A percentile compares a stretch with the other conserved stretches of the same genome.
Evolutionary conservation across 768 basidiomycete genomes (phyloP).

Genomic region (Boletellus sp.): DNA sequence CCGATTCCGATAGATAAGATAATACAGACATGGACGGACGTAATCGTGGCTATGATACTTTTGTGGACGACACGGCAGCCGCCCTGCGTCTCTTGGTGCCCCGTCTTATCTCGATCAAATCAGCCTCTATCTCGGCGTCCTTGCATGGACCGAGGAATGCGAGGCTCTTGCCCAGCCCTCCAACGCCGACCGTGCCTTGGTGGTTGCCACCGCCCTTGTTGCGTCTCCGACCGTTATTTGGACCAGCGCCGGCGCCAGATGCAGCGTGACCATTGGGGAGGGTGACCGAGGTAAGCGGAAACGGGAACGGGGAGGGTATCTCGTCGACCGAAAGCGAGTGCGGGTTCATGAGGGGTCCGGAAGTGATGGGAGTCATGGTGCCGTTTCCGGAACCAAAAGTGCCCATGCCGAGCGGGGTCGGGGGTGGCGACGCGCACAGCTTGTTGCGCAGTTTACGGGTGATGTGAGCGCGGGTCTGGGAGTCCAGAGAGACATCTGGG

Average conservation of each 20-base stretch:
- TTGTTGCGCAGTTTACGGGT: conserved; percentile 85
- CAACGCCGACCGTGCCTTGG: conserved; percentile 50
- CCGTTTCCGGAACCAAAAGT: conserved; percentile 36
- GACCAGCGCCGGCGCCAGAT: conserved; percentile 35
- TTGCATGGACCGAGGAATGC: conserved; percentile 52
- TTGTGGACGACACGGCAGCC: conserved; percentile 30
- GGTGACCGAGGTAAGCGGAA: conserved; percentile 61
- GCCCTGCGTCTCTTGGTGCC: conserved; percentile 57
- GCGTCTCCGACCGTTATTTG: conserved; percentile 42
- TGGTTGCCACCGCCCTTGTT: conserved; percentile 54
- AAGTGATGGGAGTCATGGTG: conserved; percentile 54
- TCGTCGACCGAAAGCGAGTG: conserved; percentile 85
- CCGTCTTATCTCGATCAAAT: conserved; percentile 74
- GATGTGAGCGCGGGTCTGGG: conserved; percentile 73
- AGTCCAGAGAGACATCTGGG: conserved; percentile 70
- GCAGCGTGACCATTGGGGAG: conserved; percentile 34
- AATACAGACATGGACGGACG: conserved; percentile 12
- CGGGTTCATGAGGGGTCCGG: conserved; percentile 71
- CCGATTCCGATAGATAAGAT: conserved; percentile 31
- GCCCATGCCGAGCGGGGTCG: conserved; percentile 56
- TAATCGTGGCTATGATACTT: conserved; percentile 23
- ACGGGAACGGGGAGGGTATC: conserved; percentile 80
- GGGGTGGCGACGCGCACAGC: conserved; percentile 71
- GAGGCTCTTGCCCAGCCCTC: conserved; percentile 74
- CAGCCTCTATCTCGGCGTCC: conserved; percentile 69